Percentiles rank a stretch among this genome's conserved stretches.
These are phyloP conservation scores for Solanum aculeatissimum DNA, from an alignment of 305 asterid species.

Conservation along the genomic window DNA sequence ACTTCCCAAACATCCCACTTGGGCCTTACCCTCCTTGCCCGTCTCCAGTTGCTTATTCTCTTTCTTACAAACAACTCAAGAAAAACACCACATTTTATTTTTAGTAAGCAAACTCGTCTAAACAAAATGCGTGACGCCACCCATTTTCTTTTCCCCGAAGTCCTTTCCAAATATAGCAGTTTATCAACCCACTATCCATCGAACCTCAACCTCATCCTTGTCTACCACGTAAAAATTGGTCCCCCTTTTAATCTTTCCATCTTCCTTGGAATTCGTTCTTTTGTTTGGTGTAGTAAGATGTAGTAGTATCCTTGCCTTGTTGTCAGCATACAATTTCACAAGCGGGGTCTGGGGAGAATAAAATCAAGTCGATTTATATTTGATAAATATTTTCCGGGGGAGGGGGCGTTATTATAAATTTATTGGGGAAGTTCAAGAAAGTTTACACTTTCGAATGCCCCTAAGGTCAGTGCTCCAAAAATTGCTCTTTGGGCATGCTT, in stretches of 20 bases:
- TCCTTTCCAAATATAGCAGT: background rate
- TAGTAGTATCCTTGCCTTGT: background rate
- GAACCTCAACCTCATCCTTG: background rate
- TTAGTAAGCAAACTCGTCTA: background rate
- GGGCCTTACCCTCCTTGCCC: background rate
- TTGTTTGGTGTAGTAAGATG: background rate
- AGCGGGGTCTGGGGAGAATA: no score
- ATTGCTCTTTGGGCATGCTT: background rate
- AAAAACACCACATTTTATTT: background rate
- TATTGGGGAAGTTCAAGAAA: background rate
- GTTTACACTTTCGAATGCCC: background rate
- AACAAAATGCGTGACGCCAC: background rate
- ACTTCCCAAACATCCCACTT: background rate
- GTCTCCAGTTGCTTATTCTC: background rate
- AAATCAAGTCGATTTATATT: background rate
- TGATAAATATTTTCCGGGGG: background rate
- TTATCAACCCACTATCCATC: background rate
- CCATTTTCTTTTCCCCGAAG: background rate
- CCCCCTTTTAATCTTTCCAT: background rate
- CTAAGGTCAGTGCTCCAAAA: background rate
- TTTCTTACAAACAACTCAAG: background rate
- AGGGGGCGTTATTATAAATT: background rate
- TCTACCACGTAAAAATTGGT: background rate
- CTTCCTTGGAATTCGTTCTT: background rate
- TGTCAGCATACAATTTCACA: no score